Evolutionary conservation across 805 yeast genomes (phyloP), one percentile per base, ranked within the genome.

Genomic region (Blastobotrys parvus): DNA sequence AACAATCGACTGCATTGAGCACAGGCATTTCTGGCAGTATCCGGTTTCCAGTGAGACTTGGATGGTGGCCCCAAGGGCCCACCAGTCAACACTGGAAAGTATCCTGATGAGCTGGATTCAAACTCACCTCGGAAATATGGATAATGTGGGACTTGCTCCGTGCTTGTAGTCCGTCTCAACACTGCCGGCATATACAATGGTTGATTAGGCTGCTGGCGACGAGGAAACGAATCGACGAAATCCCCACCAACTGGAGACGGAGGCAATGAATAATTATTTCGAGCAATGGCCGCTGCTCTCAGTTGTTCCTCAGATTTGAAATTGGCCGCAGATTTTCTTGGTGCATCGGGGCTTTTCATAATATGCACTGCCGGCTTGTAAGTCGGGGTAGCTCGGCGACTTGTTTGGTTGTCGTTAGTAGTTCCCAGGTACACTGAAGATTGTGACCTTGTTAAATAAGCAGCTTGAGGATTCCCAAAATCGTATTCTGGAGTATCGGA

Each of bases 121-220:
- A 7, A 7, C 10, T 11, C 29, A 8, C 29, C 29, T 7, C 32
- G 16, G 11, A 29, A 16, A 5, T 16, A n/a, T 13, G 15, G 15
- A 16, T 29, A 29, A 17, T 32, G 20, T 25, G 29, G 29, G 10
- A 11, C 11, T 25, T 25, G 29, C 21, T 5, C 19, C 13, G 19
- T 13, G 35, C 35, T n/a, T 17, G 19, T 6, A 16, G 15, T 18
- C 13, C 35, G 35, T 11, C 38, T 23, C 38, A 89, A 68, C 8
- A 89, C 97, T 0, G 96, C 96, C 0, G 97, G 97, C 0, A 83
- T 71, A 56, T 87, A 89, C 67, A 89, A 67, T 7, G 97, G 96
- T 55, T 85, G 82, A 59, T 87, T 76, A 49, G 87, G 89, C 55
- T 87, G 94, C 58, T 79, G 82, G 18, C 81, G 59, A 10, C 15